Evolutionary conservation across 805 yeast genomes (phyloP), one percentile per base, ranked within the genome.

Genomic region (Candida glaebosa): DNA sequence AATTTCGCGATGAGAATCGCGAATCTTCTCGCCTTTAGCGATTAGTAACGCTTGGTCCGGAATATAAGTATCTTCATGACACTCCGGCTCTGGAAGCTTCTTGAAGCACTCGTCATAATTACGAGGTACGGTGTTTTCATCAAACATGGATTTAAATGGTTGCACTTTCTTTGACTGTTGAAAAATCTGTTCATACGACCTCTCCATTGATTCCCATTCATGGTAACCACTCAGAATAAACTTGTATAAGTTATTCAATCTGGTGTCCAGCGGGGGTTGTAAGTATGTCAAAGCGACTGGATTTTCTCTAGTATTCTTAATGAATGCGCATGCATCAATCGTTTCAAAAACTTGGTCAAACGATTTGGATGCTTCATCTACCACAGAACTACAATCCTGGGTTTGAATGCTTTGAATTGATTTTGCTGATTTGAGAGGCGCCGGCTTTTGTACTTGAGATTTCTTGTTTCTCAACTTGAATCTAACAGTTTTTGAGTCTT

Each of bases 191-290:
- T 5, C 16, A 16, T 28, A 28, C 14, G 31, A 28, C 14, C 31
- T 28, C 12, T 35, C 38, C 19, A 35, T 24, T 24, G 16, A 7
- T 35, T 35, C 30, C 38, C 38, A 35, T 6, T 22, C 19, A 5
- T 24, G 14, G 18, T 35, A 35, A 7, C 31, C 20, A 15, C 20
- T 16, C 9, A 22, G 15, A 35, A 35, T 19, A n/a, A 22, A 35
- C 38, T 7, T 24, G 22, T 35, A 24, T 18, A 35, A 35, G 9
- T 22, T 18, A 9, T 24, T 22, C 38, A 24, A 35, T 16, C 24
- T 31, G 3, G 22, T 31, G 14, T 20, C 31, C 5, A 12, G 15
- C 7, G 38, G 38, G 5, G 24, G 24, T 24, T 24, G 14, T 6
- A 35, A 14, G 16, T 35, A 35, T 14, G 22, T 35, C 9, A 35